Percentiles rank a stretch among this genome's conserved stretches.
Evolutionary conservation across 306 rosid species (phyloP).

Genomic region (cucumber (Cucumis sativus)): Cucumber_9930_V3 NC_026659.2:26023001-26023500

Average conservation of each 20-base stretch:
- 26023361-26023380: conserved; percentile 64
- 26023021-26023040: conserved; percentile 41
- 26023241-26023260: conserved; percentile 79
- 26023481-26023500: conserved; percentile 38
- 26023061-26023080: conserved; percentile 35
- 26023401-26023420: conserved; percentile 91
- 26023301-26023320: conserved; percentile 64
- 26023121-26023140: conserved; percentile 29
- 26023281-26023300: conserved; percentile 49
- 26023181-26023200: conserved; percentile 72
- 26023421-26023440: conserved; percentile 41
- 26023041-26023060: conserved; percentile 17
- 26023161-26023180: conserved; percentile 89
- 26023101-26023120: conserved; percentile 1
- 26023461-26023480: conserved; percentile 51
- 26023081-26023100: conserved; percentile 38
- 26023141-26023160: conserved; percentile 88
- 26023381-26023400: conserved; percentile 91
- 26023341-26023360: conserved; percentile 96
- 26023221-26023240: conserved; percentile 93
- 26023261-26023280: conserved; percentile 40
- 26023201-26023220: conserved; percentile 90
- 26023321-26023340: conserved; percentile 95
- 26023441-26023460: conserved; percentile 6
- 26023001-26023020: conserved; percentile 38